Evolutionary conservation across 345 rosid species (phyloP), one percentile per base, ranked within the genome.

Genomic region (Salix dunnii): DNA sequence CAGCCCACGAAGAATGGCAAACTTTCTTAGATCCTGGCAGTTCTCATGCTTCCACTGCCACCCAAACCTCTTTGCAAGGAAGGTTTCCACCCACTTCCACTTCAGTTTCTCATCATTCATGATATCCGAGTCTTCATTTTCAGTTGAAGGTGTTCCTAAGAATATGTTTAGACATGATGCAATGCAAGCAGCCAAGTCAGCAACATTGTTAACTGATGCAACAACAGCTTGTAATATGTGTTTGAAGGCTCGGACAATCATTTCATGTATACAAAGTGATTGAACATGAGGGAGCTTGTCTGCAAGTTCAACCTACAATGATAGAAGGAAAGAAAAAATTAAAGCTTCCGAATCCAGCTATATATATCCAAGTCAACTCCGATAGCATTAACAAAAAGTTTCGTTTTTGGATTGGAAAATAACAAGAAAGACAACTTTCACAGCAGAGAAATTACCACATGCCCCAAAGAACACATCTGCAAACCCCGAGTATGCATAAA

Each of bases 401-500:
- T 64, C 12, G 31, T 31, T 31, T 28, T 28, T 64, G 68, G 38
- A 64, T 25, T 14, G 31, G 38, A 64, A 58, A 51, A 51, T 71
- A 21, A 63, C 33, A 62, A 40, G 58, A 13, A 67, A 33, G 42
- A 43, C 65, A 33, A 35, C 18, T 40, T 16, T 27, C 0, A 53
- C 38, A 23, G 28, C 3, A 18, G 31, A 27, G 42, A 64, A 65
- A 66, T 77, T 82, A 82, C 84, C 84, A 82, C 84, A 35, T 60
- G 79, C 72, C 84, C 84, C 77, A 82, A 74, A 66, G 84, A 77
- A 74, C 84, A 58, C 84, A 82, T 82, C 76, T 67, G 81, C 78
- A 82, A 71, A 55, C 84, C 84, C 77, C 84, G 67, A 33, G 84
- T 78, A 71, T 82, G 81, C 81, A 82, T 82, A 75, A 82, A 82